Percentiles rank a stretch among this genome's conserved stretches.
phyloP scores from a whole-genome alignment of 805 yeast species.

The Helenozyma baotianmanensis region DNA sequence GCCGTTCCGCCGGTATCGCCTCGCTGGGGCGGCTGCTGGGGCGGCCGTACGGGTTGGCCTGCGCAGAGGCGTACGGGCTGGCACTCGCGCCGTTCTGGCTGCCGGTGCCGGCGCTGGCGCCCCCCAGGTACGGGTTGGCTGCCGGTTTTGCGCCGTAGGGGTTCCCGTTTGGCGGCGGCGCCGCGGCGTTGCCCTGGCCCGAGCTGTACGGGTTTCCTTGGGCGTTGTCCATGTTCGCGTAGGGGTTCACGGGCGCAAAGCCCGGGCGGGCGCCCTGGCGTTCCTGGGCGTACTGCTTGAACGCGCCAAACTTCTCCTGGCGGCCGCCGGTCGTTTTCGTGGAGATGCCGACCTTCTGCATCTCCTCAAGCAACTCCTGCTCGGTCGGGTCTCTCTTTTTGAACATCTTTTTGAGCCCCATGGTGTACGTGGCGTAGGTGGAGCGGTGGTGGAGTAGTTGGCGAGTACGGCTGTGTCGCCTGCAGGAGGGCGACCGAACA shows the following conservation, averaged over 20 bases:
- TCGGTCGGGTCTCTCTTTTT: constrained; percentile 49
- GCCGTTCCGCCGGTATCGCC: too few relatives aligned
- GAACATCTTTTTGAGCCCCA: constrained; percentile 46
- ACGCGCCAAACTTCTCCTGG: constrained; percentile 49
- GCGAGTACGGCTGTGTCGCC: too few relatives aligned
- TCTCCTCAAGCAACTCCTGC: constrained; percentile 38
- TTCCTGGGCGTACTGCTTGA: constrained; percentile 45
- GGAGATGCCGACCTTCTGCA: constrained; percentile 39
- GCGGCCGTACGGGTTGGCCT: neutral
- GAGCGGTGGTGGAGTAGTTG: too few relatives aligned
- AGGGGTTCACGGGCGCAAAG: constrained; percentile 39
- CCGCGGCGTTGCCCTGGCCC: constrained; percentile 2
- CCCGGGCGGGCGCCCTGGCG: constrained; percentile 31
- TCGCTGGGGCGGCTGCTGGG: neutral
- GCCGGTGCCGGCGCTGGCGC: neutral
- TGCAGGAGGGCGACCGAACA: too few relatives aligned
- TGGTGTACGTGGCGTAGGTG: too few relatives aligned
- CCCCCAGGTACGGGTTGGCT: constrained; percentile 1
- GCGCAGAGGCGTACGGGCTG: neutral
- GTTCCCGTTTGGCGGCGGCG: constrained; percentile 1
- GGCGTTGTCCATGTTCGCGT: constrained; percentile 24
- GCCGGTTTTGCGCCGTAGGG: constrained; percentile 3
- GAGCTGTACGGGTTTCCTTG: constrained; percentile 12
- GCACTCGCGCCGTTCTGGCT: neutral
- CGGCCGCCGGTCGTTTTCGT: constrained; percentile 31